phyloP scores from a whole-genome alignment of 1,284 basidiomycete species.

The Peniophora sp. region DNA sequence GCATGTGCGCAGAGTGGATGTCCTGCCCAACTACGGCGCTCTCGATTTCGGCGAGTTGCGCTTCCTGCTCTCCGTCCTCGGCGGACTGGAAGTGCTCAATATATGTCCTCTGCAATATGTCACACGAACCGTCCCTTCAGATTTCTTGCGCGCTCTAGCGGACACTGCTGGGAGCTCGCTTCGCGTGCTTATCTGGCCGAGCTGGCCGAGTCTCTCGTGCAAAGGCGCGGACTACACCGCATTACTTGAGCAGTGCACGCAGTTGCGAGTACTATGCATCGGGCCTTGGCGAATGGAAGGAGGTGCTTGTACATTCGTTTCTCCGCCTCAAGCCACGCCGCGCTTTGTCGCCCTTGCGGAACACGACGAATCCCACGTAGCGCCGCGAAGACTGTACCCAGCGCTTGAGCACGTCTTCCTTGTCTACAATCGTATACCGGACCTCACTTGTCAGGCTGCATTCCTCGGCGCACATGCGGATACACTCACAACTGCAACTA shows the following conservation, averaged over 20 bases:
- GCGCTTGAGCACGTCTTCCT: conserved; percentile 1
- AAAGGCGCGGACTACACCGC: not conserved
- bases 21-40: not conserved
- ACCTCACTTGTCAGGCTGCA: not conserved
- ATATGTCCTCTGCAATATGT: not conserved
- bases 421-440: not conserved
- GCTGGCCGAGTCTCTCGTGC: not conserved
- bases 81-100: not conserved
- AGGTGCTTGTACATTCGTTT: not conserved
- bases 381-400: not conserved
- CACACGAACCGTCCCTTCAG: not conserved
- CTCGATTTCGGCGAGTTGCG: not conserved
- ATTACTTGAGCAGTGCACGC: not conserved
- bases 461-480: not conserved
- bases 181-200: not conserved
- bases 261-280: not conserved
- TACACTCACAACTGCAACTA: not conserved
- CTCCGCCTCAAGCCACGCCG: not conserved
- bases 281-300: not conserved
- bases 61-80: not conserved
- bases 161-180: not conserved
- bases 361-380: not conserved
- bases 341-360: not conserved
- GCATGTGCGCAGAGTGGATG: not conserved
- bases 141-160: not conserved